A percentile compares a stretch with the other conserved stretches of the same genome.
These are phyloP conservation scores for Clitopilus passeckerianus DNA, from an alignment of 768 basidiomycete genomes.

Conservation along the genomic window DNA sequence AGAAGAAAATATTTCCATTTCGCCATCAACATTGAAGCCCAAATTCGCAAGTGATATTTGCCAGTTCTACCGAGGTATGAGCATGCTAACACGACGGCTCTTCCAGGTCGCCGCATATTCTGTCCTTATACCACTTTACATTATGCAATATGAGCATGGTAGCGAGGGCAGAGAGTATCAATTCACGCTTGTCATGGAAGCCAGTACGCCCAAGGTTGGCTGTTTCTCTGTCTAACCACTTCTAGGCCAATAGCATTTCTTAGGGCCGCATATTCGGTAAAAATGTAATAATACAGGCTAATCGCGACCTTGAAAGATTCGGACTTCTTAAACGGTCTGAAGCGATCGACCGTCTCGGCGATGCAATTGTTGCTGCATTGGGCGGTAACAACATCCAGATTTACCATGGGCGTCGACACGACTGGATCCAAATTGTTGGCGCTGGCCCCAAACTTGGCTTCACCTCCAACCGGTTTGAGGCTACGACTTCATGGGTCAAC, in stretches of 20 bases:
- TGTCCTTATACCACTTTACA: slow-evolving; percentile 57
- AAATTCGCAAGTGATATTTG: slow-evolving; percentile 34
- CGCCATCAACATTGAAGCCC: slow-evolving; percentile 36
- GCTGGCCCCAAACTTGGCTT: neutral
- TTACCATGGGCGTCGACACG: neutral
- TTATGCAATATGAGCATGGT: slow-evolving; percentile 44
- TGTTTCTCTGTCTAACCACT: neutral
- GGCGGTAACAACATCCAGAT: neutral
- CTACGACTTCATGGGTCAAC: neutral
- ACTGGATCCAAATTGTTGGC: neutral
- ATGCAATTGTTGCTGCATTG: neutral
- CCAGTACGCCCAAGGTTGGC: slow-evolving; percentile 21
- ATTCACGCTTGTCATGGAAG: slow-evolving; percentile 27
- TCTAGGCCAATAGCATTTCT: neutral
- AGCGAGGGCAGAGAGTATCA: slow-evolving; percentile 3
- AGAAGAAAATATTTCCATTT: slow-evolving; percentile 31
- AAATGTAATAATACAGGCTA: slow-evolving; percentile 1
- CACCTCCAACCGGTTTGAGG: neutral
- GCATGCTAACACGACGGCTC: neutral
- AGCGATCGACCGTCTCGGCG: neutral
- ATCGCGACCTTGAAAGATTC: slow-evolving; percentile 2
- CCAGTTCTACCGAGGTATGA: neutral
- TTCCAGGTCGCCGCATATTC: slow-evolving; percentile 56
- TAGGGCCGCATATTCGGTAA: slow-evolving; percentile 19
- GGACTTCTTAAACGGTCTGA: neutral